These are phyloP conservation scores for Colletotrichum spaethianum DNA, from an alignment of 2,329 filamentous ascomycete genomes.

Conservation along the genomic window DNA sequence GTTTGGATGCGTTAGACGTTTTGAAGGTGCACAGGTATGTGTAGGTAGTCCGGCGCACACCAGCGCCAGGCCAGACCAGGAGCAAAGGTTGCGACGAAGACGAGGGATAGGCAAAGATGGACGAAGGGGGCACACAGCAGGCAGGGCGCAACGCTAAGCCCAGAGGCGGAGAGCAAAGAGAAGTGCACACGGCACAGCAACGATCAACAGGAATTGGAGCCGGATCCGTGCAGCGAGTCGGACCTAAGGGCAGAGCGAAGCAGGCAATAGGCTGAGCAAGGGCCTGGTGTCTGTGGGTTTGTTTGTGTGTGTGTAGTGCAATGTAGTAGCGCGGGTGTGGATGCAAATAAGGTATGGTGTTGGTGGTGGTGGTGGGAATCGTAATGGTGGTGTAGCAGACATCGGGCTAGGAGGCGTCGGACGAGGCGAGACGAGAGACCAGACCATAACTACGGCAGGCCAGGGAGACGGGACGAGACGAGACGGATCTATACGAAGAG, in stretches of 20 bases:
- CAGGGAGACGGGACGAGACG: conserved; percentile 31
- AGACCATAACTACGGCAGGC: conserved; percentile 29
- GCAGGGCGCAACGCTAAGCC: conserved; percentile 13
- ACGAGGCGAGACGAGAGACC: conserved; percentile 18
- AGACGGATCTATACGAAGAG: conserved; percentile 14
- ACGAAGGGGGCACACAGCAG: background rate
- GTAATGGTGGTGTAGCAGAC: conserved; percentile 6
- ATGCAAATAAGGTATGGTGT: conserved; percentile 16
- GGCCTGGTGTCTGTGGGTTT: conserved; percentile 25
- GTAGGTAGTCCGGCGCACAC: conserved; percentile 30
- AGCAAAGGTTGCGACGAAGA: conserved; percentile 16
- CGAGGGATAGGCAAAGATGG: background rate
- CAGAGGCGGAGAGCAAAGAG: background rate
- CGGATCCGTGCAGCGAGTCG: conserved; percentile 6
- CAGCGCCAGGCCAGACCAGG: conserved; percentile 27
- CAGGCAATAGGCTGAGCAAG: conserved; percentile 24
- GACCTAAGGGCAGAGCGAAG: conserved; percentile 11
- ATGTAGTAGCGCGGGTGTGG: conserved; percentile 23
- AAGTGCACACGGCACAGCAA: conserved; percentile 18
- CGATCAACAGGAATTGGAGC: conserved; percentile 1
- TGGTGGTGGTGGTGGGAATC: conserved; percentile 15
- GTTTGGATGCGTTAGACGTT: conserved; percentile 41
- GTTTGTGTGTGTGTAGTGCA: background rate
- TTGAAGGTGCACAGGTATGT: conserved; percentile 42
- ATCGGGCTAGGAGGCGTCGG: conserved; percentile 10